These are phyloP conservation scores for Pyrenula massariospora DNA, from an alignment of 495 filamentous ascomycete species.

Conservation along the genomic window DNA sequence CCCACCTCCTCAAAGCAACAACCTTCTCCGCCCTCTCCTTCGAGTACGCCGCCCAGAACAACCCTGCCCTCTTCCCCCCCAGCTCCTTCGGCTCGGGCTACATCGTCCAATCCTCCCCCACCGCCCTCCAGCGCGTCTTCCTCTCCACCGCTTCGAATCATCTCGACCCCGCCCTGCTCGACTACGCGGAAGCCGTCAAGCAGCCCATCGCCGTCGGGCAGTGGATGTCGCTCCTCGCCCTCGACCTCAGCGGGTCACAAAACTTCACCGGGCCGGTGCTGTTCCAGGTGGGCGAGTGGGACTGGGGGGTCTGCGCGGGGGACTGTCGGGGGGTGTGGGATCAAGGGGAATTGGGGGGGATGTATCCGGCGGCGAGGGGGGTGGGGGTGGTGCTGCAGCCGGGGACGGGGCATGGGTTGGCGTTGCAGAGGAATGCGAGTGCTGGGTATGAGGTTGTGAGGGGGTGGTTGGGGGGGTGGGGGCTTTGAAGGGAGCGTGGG, in stretches of 20 bases:
- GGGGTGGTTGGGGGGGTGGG: constrained; percentile 11
- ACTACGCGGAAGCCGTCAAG: neutral
- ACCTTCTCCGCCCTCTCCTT: constrained; percentile 4
- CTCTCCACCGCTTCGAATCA: constrained; percentile 8
- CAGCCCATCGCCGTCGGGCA: neutral
- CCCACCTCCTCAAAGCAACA: constrained; percentile 5
- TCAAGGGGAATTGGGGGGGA: neutral
- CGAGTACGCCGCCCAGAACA: constrained; percentile 14
- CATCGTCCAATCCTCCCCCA: constrained; percentile 7
- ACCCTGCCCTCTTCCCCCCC: constrained; percentile 8
- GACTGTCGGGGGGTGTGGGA: constrained; percentile 9
- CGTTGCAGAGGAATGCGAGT: constrained; percentile 20
- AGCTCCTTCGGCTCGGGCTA: constrained; percentile 8
- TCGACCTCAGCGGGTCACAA: neutral
- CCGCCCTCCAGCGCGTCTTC: constrained; percentile 12
- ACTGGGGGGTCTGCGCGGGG: constrained; percentile 12
- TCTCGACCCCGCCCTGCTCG: constrained; percentile 3
- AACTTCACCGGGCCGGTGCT: constrained; percentile 13
- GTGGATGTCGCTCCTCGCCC: neutral
- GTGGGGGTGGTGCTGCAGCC: constrained; percentile 18
- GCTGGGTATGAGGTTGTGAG: constrained; percentile 17
- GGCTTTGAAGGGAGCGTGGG: too few species aligned
- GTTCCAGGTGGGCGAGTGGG: constrained; percentile 14
- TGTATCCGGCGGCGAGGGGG: constrained; percentile 12
- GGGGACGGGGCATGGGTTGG: constrained; percentile 20